Percentiles rank a stretch among this genome's conserved stretches.
Conservation (phyloP, 2,329 filamentous ascomycete genomes). For the Fusarium sp. region DNA sequence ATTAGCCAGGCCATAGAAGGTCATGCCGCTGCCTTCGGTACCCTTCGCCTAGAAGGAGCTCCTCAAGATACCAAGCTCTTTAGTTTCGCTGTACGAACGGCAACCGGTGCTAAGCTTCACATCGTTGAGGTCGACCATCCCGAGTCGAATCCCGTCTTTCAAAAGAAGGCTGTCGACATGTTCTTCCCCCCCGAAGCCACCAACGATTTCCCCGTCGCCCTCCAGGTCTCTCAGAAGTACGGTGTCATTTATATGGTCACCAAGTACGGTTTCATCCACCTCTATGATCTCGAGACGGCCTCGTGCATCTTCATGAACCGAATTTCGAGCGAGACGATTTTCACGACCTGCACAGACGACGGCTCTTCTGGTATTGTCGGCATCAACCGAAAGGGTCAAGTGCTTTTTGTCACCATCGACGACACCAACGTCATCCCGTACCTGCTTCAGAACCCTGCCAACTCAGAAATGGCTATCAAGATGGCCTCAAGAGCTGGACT, state of each 20-base stretch:
- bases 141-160: conserved; percentile 87
- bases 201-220: conserved; percentile 97
- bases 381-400: conserved; percentile 97
- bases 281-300: conserved; percentile 96
- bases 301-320: conserved; percentile 99
- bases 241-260: conserved; percentile 97
- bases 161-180: conserved; percentile 96
- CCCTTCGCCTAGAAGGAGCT: conserved; percentile 87
- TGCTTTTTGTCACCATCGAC: conserved; percentile 92
- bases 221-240: conserved; percentile 97
- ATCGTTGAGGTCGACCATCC: conserved; percentile 97
- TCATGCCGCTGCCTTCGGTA: conserved; percentile 94
- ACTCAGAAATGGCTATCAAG: conserved; percentile 93
- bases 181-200: conserved; percentile 96
- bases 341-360: conserved; percentile 88
- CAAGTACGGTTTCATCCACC: conserved; percentile 98
- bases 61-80: conserved; percentile 94
- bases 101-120: conserved; percentile 92
- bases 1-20: conserved; percentile 99
- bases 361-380: conserved; percentile 90
- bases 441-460: conserved; percentile 95
- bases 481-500: conserved; percentile 94
- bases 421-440: conserved; percentile 93
- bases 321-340: conserved; percentile 99
- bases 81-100: conserved; percentile 92